Percentiles rank a stretch among this genome's conserved stretches.
Conservation (phyloP, 805 yeast genomes). For the Saccharomyces kudriavzevii region DNA sequence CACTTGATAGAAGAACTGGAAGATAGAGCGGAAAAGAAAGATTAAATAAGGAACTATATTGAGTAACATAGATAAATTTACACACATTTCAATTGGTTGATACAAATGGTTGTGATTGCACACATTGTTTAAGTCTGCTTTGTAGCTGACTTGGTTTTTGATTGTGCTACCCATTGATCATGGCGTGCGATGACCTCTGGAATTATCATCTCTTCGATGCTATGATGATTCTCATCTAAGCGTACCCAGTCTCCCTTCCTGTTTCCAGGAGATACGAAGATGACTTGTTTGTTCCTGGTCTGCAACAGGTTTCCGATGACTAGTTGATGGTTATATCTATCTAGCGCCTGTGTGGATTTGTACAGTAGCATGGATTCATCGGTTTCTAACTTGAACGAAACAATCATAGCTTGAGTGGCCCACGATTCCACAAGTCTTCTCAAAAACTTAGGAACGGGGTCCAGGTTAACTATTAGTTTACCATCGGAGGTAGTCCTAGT, state of each 20-base stretch:
- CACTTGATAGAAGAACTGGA: not conserved
- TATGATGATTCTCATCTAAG: conserved; percentile 36
- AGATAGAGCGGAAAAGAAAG: no score
- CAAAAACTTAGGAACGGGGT: conserved; percentile 93
- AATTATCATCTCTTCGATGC: conserved; percentile 69
- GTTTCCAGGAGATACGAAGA: conserved; percentile 48
- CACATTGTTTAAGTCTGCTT: not conserved
- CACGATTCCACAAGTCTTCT: conserved; percentile 81
- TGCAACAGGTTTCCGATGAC: conserved; percentile 91
- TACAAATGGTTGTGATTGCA: not conserved
- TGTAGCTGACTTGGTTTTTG: conserved; percentile 3
- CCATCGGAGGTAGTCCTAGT: conserved; percentile 38
- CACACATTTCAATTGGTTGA: not conserved
- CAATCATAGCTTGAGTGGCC: conserved; percentile 94
- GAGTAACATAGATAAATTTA: not conserved
- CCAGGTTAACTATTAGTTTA: conserved; percentile 73
- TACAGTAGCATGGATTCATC: conserved; percentile 60
- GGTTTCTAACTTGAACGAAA: conserved; percentile 90
- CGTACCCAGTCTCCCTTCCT: conserved; percentile 41
- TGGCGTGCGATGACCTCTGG: conserved; percentile 70
- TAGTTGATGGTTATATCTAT: conserved; percentile 81
- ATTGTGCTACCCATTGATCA: conserved; percentile 45
- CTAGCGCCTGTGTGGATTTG: conserved; percentile 73
- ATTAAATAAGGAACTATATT: not conserved
- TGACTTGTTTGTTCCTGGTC: conserved; percentile 80